A percentile compares a stretch with the other conserved stretches of the same genome.
These are phyloP conservation scores for Suillus fuscotomentosus DNA, from an alignment of 768 basidiomycete genomes.

Conservation along the genomic window DNA sequence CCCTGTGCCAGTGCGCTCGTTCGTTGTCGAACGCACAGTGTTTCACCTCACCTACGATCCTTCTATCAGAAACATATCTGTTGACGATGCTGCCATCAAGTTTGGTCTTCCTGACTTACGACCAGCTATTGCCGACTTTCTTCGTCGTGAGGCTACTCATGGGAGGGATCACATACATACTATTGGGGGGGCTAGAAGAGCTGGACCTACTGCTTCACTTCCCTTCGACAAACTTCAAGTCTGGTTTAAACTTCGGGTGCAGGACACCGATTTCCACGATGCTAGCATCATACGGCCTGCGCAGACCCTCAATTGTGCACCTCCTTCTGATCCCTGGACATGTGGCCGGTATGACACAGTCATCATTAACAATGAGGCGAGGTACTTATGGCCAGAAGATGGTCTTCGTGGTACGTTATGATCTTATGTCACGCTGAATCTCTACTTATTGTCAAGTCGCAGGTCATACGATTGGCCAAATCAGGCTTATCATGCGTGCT, in stretches of 20 bases:
- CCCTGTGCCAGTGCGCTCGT: conserved; percentile 15
- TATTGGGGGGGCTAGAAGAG: too few species aligned
- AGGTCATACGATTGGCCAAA: conserved; percentile 7
- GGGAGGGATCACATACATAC: background rate
- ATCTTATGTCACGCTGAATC: background rate
- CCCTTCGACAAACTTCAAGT: too few species aligned
- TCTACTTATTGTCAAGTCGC: background rate
- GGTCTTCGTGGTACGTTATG: conserved; percentile 1
- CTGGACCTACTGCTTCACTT: too few species aligned
- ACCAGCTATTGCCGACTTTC: conserved; percentile 8
- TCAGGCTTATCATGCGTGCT: conserved; percentile 3
- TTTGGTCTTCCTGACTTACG: conserved; percentile 10
- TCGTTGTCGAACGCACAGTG: conserved; percentile 12
- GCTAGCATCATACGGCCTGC: too few species aligned
- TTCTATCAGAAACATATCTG: conserved; percentile 12
- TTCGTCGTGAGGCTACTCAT: background rate
- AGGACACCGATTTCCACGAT: too few species aligned
- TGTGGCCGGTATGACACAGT: too few species aligned
- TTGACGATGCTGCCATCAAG: conserved; percentile 20
- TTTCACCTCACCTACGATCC: conserved; percentile 27
- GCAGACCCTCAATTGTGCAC: too few species aligned
- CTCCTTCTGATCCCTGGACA: too few species aligned
- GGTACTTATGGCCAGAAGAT: too few species aligned
- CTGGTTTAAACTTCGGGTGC: too few species aligned
- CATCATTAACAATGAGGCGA: too few species aligned